phyloP scores from a whole-genome alignment of 345 rosid genomes.

The Lumnitzera littorea region DNA sequence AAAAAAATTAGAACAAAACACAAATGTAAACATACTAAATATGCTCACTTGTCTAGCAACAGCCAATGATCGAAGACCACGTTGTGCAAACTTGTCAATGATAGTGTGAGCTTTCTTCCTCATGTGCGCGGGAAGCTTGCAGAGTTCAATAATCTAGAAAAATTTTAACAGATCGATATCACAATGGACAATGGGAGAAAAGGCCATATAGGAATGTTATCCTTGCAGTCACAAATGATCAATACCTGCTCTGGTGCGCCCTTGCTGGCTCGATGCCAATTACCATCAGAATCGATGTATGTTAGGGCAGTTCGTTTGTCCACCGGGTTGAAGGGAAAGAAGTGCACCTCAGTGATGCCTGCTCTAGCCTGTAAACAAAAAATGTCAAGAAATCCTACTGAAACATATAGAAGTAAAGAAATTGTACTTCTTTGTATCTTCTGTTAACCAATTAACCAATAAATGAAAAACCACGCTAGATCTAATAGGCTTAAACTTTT shows the following conservation, averaged over 20 bases:
- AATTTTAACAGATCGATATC: too few species aligned
- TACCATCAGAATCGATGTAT: conserved; percentile 50
- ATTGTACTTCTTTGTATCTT: too few species aligned
- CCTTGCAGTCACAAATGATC: too few species aligned
- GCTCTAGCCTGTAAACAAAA: conserved; percentile 48
- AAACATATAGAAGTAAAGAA: too few species aligned
- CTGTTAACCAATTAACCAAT: too few species aligned
- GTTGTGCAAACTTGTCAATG: conserved; percentile 79
- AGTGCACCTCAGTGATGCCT: conserved; percentile 21
- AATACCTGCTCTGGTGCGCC: conserved; percentile 82
- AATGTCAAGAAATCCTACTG: too few species aligned
- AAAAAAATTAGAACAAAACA: too few species aligned
- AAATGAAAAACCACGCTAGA: too few species aligned
- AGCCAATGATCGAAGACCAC: conserved; percentile 75
- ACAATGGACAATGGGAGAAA: too few species aligned
- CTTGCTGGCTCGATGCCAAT: conserved; percentile 77
- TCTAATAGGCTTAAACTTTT: too few species aligned
- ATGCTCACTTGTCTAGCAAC: conserved; percentile 56
- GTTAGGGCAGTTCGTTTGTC: conserved; percentile 88
- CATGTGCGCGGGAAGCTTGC: conserved; percentile 52
- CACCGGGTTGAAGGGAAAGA: conserved; percentile 74
- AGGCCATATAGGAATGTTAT: too few species aligned
- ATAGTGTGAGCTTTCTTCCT: conserved; percentile 63
- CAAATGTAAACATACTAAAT: not conserved
- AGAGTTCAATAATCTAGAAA: conserved; percentile 55